Evolutionary conservation across 805 yeast genomes (phyloP).

Genomic region (Wickerhamiella vanderwaltii): DNA sequence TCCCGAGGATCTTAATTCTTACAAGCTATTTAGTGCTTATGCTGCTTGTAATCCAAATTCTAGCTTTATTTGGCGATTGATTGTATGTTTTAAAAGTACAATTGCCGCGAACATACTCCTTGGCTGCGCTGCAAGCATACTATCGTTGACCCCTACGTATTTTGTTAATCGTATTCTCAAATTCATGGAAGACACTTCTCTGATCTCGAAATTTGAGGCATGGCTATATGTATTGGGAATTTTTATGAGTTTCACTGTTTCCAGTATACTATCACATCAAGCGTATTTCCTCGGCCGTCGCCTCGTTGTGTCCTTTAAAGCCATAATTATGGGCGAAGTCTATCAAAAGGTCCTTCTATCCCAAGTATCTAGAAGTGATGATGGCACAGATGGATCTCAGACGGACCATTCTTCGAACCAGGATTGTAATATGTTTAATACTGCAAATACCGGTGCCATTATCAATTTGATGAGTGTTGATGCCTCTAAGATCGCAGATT

Average conservation of each 20-base stretch:
- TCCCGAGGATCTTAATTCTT: neutral
- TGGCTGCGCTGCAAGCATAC: neutral
- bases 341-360: neutral
- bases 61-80: conserved; percentile 48
- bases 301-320: neutral
- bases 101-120: neutral
- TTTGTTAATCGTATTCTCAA: too few species aligned
- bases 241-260: conserved; percentile 24
- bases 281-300: neutral
- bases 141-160: neutral
- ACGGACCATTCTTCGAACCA: neutral
- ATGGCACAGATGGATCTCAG: conserved; percentile 16
- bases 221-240: conserved; percentile 27
- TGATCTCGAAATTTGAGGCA: neutral
- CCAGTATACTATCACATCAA: neutral
- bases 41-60: conserved; percentile 25
- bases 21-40: neutral
- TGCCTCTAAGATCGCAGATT: conserved; percentile 88
- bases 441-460: conserved; percentile 56
- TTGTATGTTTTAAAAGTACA: conserved; percentile 23
- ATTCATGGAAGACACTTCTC: conserved; percentile 34
- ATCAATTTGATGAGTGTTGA: conserved; percentile 90
- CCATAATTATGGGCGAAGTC: neutral
- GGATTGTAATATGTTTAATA: neutral
- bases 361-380: conserved; percentile 22